A percentile compares a stretch with the other conserved stretches of the same genome.
Evolutionary conservation across 1,139 yeast species (phyloP).

Genomic region (Pichia sp.): DNA sequence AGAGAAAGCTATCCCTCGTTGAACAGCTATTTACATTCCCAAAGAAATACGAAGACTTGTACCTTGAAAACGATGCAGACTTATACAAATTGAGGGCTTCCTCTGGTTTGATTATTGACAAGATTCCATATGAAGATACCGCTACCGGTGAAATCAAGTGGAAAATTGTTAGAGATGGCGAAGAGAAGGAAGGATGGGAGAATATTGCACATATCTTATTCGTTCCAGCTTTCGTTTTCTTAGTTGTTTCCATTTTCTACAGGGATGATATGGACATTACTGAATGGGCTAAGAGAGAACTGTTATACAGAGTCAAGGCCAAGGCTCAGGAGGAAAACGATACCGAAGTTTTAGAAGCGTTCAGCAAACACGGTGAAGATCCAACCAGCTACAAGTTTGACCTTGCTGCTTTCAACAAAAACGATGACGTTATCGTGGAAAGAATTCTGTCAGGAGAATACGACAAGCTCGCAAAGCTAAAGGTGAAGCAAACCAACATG

Average conservation of each 20-base stretch:
- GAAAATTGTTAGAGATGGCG: conserved; percentile 64
- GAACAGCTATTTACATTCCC: conserved; percentile 55
- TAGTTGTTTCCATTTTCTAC: conserved; percentile 38
- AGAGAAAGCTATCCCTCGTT: conserved; percentile 48
- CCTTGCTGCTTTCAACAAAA: conserved; percentile 52
- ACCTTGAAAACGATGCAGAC: conserved; percentile 56
- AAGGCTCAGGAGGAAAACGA: conserved; percentile 61
- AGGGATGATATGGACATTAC: conserved; percentile 35
- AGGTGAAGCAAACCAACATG: conserved; percentile 29
- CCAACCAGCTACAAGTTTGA: conserved; percentile 48
- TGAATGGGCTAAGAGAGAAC: conserved; percentile 82
- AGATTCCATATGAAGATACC: conserved; percentile 76
- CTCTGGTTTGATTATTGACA: conserved; percentile 62
- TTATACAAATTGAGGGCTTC: conserved; percentile 57
- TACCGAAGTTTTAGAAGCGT: conserved; percentile 36
- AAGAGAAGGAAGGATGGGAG: conserved; percentile 85
- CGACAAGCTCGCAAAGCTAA: conserved; percentile 68
- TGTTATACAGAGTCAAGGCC: conserved; percentile 66
- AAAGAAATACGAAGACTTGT: conserved; percentile 51
- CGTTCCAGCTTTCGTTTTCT: conserved; percentile 53
- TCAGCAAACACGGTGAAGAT: conserved; percentile 37
- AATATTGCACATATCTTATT: conserved; percentile 59
- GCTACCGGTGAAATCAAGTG: conserved; percentile 73
- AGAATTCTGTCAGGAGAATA: conserved; percentile 80
- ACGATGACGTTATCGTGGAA: conserved; percentile 76